Base-by-base conservation (phyloP, 2,329 filamentous ascomycete species). In the Venturia aucupariae region DNA sequence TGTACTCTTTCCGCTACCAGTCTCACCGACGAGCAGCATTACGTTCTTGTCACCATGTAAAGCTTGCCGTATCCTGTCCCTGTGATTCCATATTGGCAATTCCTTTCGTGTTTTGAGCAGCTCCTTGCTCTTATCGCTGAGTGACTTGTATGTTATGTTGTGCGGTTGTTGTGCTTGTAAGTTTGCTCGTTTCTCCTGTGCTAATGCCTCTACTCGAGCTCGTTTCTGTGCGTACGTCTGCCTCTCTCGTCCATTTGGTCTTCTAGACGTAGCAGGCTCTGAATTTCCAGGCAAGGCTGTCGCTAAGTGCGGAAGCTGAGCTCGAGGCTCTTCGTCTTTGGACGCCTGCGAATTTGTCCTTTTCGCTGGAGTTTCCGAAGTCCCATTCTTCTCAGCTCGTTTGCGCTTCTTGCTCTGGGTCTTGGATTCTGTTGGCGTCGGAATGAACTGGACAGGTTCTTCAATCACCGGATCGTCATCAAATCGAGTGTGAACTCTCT, bases 1-100 rank as follows among this genome's bases (percentile, higher is more conserved):
- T 0, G 94, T 99, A 78, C 90, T 95, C 77, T 99, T 99, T 73
- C 94, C 94, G 17, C 90, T 96, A 73, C 94, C 94, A 0, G 94
- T 99, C 75, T 97, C 93, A 78, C 93, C 93, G 2, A 94, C 88
- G 17, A 99, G 79, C 0, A 99, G 81, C 62, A 99, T 83, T 0
- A 96, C 85, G 70, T 95, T 85, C 67, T 85, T 86, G 41, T 84
- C 72, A 19, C 73, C 77, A 15, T 79, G 79, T 7, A 96, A 77
- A 2, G 84, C 80, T 19, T 80, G 72, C 42, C 86, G 85, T 61
- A 97, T 95, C 32, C 87, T 82, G 41, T 86, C 79, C 60, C 85
- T 85, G 68, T 92, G 84, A 4, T 82, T 77, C 85, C 90, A 96
- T 68, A 97, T 93, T 0, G 92, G 92, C 3, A 97, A 81, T 17